Percentiles rank a stretch among this genome's conserved stretches.
Evolutionary conservation across 805 yeast species (phyloP).

Genomic region (Metschnikowia reukaufii): DNA sequence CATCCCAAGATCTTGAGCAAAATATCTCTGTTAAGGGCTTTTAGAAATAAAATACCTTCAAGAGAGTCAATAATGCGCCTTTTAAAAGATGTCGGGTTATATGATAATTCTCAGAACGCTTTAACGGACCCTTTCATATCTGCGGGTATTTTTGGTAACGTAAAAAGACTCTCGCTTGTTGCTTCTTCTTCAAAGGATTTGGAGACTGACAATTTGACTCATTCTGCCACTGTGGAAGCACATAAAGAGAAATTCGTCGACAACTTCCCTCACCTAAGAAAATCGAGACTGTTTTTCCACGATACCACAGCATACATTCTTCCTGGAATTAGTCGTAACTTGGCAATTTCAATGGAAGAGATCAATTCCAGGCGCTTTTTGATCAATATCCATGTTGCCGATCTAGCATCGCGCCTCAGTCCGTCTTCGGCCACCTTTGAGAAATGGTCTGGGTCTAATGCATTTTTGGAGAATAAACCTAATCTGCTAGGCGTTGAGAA

Average conservation of each 20-base stretch:
- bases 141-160: slow-evolving; percentile 26
- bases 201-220: slow-evolving; percentile 6
- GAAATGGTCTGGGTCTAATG: slow-evolving; percentile 14
- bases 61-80: slow-evolving; percentile 12
- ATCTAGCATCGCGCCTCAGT: slow-evolving; percentile 33
- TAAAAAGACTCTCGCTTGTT: slow-evolving; percentile 19
- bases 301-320: slow-evolving; percentile 36
- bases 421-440: slow-evolving; percentile 24
- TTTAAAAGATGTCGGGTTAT: slow-evolving; percentile 24
- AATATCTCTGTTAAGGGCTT: slow-evolving; percentile 12
- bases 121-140: slow-evolving; percentile 32
- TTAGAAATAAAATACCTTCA: slow-evolving; percentile 8
- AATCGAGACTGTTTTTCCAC: slow-evolving; percentile 20
- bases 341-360: slow-evolving; percentile 39
- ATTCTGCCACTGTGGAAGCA: slow-evolving; percentile 6
- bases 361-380: slow-evolving; percentile 35
- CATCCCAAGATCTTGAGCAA: slow-evolving; percentile 22
- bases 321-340: slow-evolving; percentile 18
- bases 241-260: slow-evolving; percentile 19
- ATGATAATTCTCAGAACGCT: slow-evolving; percentile 23
- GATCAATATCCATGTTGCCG: slow-evolving; percentile 45
- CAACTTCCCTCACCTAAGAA: slow-evolving; percentile 34
- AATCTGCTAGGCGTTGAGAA: slow-evolving; percentile 1
- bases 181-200: slow-evolving; percentile 23
- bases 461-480: slow-evolving; percentile 2